Base-by-base conservation (phyloP, 2,329 filamentous ascomycete genomes). In the Aspergillus ustus region DNA sequence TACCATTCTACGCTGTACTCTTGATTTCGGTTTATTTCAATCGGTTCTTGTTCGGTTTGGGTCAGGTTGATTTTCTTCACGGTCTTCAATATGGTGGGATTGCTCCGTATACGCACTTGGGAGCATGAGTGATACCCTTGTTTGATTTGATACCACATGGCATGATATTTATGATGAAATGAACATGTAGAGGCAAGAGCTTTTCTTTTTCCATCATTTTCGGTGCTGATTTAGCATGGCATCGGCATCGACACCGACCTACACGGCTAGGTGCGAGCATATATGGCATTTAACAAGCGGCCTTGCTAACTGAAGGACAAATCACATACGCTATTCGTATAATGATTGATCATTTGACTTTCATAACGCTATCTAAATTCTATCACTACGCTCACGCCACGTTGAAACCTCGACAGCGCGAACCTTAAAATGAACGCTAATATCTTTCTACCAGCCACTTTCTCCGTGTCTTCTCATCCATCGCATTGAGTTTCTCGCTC, bases 401-500 rank as follows among this genome's bases (percentile, higher is more conserved):
- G 34, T 40, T 40, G 34, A 15, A 37, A 2, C 34, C 13, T 40
- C 34, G 34, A 15, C 4, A 13, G 15, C 11, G 11, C 15, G 34
- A 40, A 40, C 34, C 6, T 13, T 25, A 28, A 7, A 25, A 25
- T 25, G 34, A 22, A 17, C 28, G 40, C 70, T 67, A 80, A 62
- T 80, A 80, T 40, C 75, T 69, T 54, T 73, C 73, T 44, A 80
- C 69, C 29, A 80, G 63, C 78, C 77, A 79, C 49, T 69, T 61
- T 37, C 72, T 68, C 49, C 74, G 71, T 51, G 70, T 62, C 3
- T 71, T 68, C 17, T 75, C 71, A 9, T 67, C 60, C 71, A 78
- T 77, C 2, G 59, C 67, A 22, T 63, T 63, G 50, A 78, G 62
- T 57, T 71, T 71, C 37, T 69, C 56, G 31, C 68, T 70, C 61